Percentiles rank a stretch among this genome's conserved stretches.
Conservation (phyloP, 1,284 basidiomycete species). For the Austroboletus novae-zelandiae region DNA sequence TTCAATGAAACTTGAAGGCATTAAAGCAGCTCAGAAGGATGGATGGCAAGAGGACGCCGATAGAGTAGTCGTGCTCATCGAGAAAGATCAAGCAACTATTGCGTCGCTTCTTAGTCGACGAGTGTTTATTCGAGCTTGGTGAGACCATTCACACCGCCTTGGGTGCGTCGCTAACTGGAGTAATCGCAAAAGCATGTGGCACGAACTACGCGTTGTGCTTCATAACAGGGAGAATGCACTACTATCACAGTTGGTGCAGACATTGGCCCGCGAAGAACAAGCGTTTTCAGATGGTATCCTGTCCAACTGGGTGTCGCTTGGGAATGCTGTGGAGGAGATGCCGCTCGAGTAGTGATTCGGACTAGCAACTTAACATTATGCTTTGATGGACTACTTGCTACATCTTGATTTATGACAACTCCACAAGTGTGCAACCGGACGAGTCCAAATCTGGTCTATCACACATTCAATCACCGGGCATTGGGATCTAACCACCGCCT, state of each 20-base stretch:
- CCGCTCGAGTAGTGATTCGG: constrained; percentile 62
- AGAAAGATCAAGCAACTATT: constrained; percentile 77
- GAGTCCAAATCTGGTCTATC: neutral
- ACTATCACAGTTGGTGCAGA: constrained; percentile 69
- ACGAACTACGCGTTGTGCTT: constrained; percentile 83
- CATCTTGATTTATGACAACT: constrained; percentile 9
- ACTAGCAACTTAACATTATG: constrained; percentile 1
- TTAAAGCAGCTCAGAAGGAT: constrained; percentile 68
- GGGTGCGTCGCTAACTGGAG: constrained; percentile 3
- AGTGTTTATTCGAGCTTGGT: constrained; percentile 85
- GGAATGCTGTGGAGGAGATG: constrained; percentile 73
- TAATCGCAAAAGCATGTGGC: constrained; percentile 74
- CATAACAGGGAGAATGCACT: constrained; percentile 86
- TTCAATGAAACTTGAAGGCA: constrained; percentile 71
- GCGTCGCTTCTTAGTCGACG: constrained; percentile 66
- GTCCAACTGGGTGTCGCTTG: constrained; percentile 71
- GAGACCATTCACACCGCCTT: constrained; percentile 24
- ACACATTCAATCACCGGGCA: neutral
- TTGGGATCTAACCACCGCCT: neutral
- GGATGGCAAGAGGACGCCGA: constrained; percentile 84
- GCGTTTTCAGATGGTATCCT: constrained; percentile 60
- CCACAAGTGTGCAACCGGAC: constrained; percentile 4
- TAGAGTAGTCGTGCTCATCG: constrained; percentile 62
- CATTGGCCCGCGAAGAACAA: constrained; percentile 70
- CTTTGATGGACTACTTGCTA: constrained; percentile 7